These are phyloP conservation scores for Eragrostis curvula DNA, from an alignment of 176 grass and related monocot species.

Conservation along the genomic window DNA sequence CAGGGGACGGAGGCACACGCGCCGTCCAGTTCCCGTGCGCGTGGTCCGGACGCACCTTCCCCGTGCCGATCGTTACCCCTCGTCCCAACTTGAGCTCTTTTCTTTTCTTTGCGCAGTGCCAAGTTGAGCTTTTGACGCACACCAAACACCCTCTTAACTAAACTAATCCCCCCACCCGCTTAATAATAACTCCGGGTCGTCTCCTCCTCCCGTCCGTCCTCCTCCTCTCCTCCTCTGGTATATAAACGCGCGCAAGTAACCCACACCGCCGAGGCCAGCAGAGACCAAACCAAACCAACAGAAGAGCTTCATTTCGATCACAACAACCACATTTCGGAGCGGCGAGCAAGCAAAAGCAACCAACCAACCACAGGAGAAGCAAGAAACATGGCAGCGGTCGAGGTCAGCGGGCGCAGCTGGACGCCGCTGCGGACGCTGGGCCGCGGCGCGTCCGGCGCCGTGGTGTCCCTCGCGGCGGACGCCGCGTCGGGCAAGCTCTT, in stretches of 20 bases:
- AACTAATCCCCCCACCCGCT: constrained; percentile 41
- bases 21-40: constrained; percentile 34
- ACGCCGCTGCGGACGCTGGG: constrained; percentile 50
- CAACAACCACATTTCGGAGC: not conserved
- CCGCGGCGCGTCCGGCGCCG: constrained; percentile 67
- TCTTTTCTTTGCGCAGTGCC: not conserved
- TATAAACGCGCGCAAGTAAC: constrained; percentile 41
- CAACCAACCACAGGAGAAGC: not conserved
- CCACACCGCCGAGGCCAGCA: constrained; percentile 27
- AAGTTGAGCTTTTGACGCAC: constrained; percentile 45
- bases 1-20: not conserved
- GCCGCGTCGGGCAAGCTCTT: constrained; percentile 56
- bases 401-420: constrained; percentile 45
- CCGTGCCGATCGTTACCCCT: not conserved
- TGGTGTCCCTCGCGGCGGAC: constrained; percentile 58
- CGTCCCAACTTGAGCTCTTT: constrained; percentile 42
- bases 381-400: constrained; percentile 17
- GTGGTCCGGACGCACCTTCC: constrained; percentile 35
- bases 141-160: constrained; percentile 47
- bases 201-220: not conserved
- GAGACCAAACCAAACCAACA: constrained; percentile 34
- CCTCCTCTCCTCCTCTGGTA: not conserved
- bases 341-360: too few species aligned
- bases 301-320: not conserved
- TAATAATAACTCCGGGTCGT: constrained; percentile 16